Percentiles rank a stretch among this genome's conserved stretches.
These are phyloP conservation scores for Pleurotus platypus DNA, from an alignment of 768 basidiomycete species.

Conservation along the genomic window DNA sequence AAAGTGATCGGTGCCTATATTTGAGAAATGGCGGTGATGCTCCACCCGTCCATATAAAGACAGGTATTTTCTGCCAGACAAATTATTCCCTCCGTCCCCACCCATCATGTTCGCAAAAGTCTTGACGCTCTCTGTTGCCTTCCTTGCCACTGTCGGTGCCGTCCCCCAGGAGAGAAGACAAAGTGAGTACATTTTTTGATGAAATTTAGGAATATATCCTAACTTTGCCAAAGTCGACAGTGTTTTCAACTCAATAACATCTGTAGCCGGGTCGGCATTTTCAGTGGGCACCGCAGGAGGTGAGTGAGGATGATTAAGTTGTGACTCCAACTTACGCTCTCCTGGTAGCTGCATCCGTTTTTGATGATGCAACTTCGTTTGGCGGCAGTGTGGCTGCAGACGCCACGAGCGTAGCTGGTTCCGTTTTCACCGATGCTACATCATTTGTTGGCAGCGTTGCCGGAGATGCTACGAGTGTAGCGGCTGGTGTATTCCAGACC, in stretches of 20 bases:
- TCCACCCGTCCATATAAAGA: neutral
- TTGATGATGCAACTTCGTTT: slow-evolving; percentile 22
- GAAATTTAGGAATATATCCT: neutral
- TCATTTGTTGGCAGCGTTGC: slow-evolving; percentile 24
- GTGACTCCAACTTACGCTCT: neutral
- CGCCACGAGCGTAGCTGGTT: slow-evolving; percentile 13
- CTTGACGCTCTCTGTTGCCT: slow-evolving; percentile 27
- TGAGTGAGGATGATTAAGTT: neutral
- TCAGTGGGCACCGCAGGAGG: slow-evolving; percentile 26
- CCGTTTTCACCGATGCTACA: slow-evolving; percentile 20
- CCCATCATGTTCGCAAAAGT: slow-evolving; percentile 30
- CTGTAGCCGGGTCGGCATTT: slow-evolving; percentile 31
- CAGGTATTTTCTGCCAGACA: neutral
- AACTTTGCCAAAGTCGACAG: slow-evolving; percentile 26
- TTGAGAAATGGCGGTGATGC: neutral
- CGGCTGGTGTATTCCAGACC: slow-evolving; percentile 28
- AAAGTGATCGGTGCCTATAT: neutral
- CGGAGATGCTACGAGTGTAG: slow-evolving; percentile 25
- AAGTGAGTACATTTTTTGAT: slow-evolving; percentile 25
- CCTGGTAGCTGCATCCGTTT: slow-evolving; percentile 15
- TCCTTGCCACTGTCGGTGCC: slow-evolving; percentile 34
- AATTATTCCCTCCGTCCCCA: neutral
- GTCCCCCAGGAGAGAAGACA: slow-evolving; percentile 38
- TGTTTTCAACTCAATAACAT: slow-evolving; percentile 34
- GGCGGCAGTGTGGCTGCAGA: slow-evolving; percentile 14